Base-by-base conservation (phyloP, 768 basidiomycete species). In the Psilocybe subaeruginosa region DNA sequence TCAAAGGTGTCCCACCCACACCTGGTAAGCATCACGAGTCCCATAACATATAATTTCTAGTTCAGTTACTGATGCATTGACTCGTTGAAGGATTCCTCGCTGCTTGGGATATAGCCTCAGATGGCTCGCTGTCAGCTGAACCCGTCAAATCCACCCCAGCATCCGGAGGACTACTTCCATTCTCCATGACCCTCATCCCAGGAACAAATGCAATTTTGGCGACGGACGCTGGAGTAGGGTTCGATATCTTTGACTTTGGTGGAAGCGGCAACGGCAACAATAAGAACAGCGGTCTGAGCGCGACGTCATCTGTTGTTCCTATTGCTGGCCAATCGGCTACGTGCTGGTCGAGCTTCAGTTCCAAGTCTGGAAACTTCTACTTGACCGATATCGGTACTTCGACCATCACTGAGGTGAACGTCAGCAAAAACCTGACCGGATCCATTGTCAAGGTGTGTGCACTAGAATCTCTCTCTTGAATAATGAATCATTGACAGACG, bases 1-100 rank as follows among this genome's bases (percentile, higher is more conserved):
- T 83, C 66, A 83, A 85, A 66, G 83, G 82, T 27, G 63, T 74
- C n/a, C 81, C 82, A 11, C 78, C 81, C 2, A 74, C 74, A 9
- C 79, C 80, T 5, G 61, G 60, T 61, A 51, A 30, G 23, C 23
- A 19, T 16, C 23, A 23, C 23, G 23, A 23, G 23, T 23, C 23
- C 23, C 23, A 23, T 35, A 7, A 35, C 6, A 35, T 35, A 2
- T 35, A 7, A 11, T 35, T 35, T 6, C 33, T 3, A 35, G 6
- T 3, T 35, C 33, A 35, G 33, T 35, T 35, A 35, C 33, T 4
- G 33, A 35, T 35, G 33, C 11, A 35, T 35, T 35, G 33, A 11
- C 3, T 35, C 27, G 16, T 23, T 3, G 8, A 33, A 56, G 82
- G 82, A 27, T 82, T 81, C 72, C 72, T 85, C 58, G 83, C 84